Evolutionary conservation across 371 early-diverging fungal species (phyloP).

Genomic region (Sporodiniella umbellata): DNA sequence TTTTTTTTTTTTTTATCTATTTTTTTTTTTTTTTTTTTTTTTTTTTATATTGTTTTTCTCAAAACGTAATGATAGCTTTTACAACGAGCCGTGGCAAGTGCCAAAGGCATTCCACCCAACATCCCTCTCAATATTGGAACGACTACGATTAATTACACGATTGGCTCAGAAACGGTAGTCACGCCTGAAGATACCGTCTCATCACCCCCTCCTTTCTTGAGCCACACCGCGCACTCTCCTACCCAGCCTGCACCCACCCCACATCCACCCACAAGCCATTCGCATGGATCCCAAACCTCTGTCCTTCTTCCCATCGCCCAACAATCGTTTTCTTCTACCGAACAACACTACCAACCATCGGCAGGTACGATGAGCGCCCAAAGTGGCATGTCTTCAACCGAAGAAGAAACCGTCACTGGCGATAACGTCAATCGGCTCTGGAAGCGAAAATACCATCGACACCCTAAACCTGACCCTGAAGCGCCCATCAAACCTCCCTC

Average conservation of each 20-base stretch:
- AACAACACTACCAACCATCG: slow-evolving; percentile 19
- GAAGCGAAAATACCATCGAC: slow-evolving; percentile 53
- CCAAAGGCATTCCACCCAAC: slow-evolving; percentile 25
- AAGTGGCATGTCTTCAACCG: slow-evolving; percentile 38
- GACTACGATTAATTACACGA: neutral
- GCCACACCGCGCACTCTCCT: neutral
- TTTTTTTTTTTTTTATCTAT: no score
- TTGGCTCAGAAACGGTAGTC: neutral
- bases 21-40: no score
- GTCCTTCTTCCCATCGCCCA: neutral
- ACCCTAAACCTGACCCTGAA: slow-evolving; percentile 50
- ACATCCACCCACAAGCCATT: neutral
- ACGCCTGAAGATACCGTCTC: neutral
- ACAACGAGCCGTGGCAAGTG: slow-evolving; percentile 35
- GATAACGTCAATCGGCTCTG: slow-evolving; percentile 27
- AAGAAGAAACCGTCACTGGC: slow-evolving; percentile 37
- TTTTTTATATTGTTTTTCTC: no score
- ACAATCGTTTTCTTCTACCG: neutral
- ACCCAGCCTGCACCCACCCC: neutral
- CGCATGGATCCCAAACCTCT: neutral
- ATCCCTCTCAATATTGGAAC: slow-evolving; percentile 20
- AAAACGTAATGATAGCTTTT: no score
- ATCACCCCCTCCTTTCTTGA: slow-evolving; percentile 2
- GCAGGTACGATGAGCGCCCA: slow-evolving; percentile 22
- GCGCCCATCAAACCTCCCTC: slow-evolving; percentile 54